Percentiles rank a stretch among this genome's conserved stretches.
Conservation (phyloP, 768 basidiomycete genomes). For the Rhodocollybia butyracea region DNA sequence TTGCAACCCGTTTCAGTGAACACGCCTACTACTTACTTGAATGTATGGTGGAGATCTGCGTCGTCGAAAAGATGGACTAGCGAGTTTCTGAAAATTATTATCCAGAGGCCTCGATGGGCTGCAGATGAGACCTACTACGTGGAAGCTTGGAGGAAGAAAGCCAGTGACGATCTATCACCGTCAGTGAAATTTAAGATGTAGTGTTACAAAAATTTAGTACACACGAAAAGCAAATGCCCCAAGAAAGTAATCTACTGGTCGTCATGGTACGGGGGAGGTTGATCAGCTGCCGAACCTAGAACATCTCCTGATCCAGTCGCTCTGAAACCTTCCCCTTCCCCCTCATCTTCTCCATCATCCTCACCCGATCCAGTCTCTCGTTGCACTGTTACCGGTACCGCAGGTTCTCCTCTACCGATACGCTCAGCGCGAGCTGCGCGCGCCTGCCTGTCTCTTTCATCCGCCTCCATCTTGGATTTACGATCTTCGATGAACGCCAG, state of each 20-base stretch:
- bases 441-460: constrained; percentile 57
- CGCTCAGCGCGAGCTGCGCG: constrained; percentile 37
- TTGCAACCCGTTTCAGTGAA: too few relatives aligned
- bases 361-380: constrained; percentile 10
- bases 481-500: constrained; percentile 80
- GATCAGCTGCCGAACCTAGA: constrained; percentile 16
- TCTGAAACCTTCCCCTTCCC: not conserved
- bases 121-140: too few relatives aligned
- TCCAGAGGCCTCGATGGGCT: too few relatives aligned
- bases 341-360: constrained; percentile 8
- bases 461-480: constrained; percentile 46
- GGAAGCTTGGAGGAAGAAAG: too few relatives aligned
- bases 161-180: too few relatives aligned
- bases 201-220: too few relatives aligned
- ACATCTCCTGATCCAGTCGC: constrained; percentile 40
- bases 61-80: too few relatives aligned
- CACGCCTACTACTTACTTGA: too few relatives aligned
- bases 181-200: too few relatives aligned
- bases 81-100: too few relatives aligned
- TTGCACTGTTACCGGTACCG: constrained; percentile 9
- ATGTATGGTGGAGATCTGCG: too few relatives aligned
- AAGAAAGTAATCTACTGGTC: not conserved
- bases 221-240: too few relatives aligned
- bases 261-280: constrained; percentile 17
- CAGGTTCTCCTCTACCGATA: constrained; percentile 18